Base-by-base conservation (phyloP, 306 rosid species). In the Dryas alaskensis region DNA sequence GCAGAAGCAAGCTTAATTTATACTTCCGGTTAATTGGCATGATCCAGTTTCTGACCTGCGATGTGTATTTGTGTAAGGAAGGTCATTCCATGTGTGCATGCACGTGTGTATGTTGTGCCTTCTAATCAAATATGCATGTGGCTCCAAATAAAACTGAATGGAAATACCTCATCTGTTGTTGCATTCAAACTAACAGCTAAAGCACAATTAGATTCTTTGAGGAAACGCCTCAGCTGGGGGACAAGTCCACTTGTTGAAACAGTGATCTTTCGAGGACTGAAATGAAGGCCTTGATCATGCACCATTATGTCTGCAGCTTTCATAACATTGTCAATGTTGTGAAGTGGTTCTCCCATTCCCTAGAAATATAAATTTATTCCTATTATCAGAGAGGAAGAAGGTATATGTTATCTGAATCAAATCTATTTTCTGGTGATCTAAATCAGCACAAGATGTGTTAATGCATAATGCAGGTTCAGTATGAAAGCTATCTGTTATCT, bases 271-370 rank as follows among this genome's bases (percentile, higher is more conserved):
- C 94, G 97, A 53, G 97, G 98, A 77, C 98, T 93, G 84, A 93
- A 93, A 51, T 93, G 85, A 73, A 93, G 96, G 70, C 98, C 98
- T 84, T 91, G 98, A 4, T 84, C 96, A 81, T 93, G 83, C 82
- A 91, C 89, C 98, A 93, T 87, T 75, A 93, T 91, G 63, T 87
- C 84, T 76, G 87, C 89, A 79, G 98, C 96, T 86, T 88, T 91
- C 69, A 91, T 89, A 75, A 93, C 97, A 88, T 93, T 93, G 85
- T 89, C 96, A 73, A 91, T 72, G 81, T 93, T 93, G 79, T 93
- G 98, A 78, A 93, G 90, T 22, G 98, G 97, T 78, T 93, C 98
- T 75, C 97, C 96, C 98, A 93, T 91, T 82, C 98, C 98, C 98
- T 93, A 74, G n/a, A 54, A 45, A 76, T 69, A 72, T 63, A 73